phyloP scores from a whole-genome alignment of 176 grass and related monocot species.

The Typha latifolia region DNA sequence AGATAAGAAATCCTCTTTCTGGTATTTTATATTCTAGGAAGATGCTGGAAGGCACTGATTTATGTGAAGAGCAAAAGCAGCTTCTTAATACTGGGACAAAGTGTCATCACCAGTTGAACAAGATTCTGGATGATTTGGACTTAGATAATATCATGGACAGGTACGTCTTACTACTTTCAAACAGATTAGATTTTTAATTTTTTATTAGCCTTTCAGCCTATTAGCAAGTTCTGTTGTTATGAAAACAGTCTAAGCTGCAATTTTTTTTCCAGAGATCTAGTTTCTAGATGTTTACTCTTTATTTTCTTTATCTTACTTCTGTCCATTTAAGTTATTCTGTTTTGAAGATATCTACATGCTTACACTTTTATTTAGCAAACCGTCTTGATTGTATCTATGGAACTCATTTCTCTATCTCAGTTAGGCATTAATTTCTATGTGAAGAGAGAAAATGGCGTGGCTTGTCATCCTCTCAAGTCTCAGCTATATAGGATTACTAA shows the following conservation, averaged over 20 bases:
- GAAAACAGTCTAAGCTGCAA: background rate
- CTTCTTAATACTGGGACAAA: slow-evolving; percentile 39
- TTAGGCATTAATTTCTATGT: too few relatives aligned
- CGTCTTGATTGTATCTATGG: too few relatives aligned
- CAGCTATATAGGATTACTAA: background rate
- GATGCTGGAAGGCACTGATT: slow-evolving; percentile 43
- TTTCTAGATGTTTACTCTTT: background rate
- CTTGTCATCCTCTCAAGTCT: too few relatives aligned
- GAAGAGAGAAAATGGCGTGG: too few relatives aligned
- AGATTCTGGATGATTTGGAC: slow-evolving; percentile 76
- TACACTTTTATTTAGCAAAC: too few relatives aligned
- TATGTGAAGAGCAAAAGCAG: slow-evolving; percentile 67
- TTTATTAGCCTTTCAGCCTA: too few relatives aligned
- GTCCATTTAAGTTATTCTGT: too few relatives aligned
- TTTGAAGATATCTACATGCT: too few relatives aligned
- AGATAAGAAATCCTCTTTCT: slow-evolving; percentile 78
- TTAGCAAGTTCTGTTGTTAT: too few relatives aligned
- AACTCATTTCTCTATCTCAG: too few relatives aligned
- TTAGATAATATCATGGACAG: slow-evolving; percentile 69
- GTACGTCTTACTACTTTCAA: slow-evolving; percentile 23
- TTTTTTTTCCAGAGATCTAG: background rate
- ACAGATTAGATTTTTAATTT: too few relatives aligned
- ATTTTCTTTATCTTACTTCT: background rate
- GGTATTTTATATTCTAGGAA: slow-evolving; percentile 71
- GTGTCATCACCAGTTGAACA: slow-evolving; percentile 72